These are phyloP conservation scores for Calcarisporium arbuscula DNA, from an alignment of 2,329 filamentous ascomycete species.

Conservation along the genomic window DNA sequence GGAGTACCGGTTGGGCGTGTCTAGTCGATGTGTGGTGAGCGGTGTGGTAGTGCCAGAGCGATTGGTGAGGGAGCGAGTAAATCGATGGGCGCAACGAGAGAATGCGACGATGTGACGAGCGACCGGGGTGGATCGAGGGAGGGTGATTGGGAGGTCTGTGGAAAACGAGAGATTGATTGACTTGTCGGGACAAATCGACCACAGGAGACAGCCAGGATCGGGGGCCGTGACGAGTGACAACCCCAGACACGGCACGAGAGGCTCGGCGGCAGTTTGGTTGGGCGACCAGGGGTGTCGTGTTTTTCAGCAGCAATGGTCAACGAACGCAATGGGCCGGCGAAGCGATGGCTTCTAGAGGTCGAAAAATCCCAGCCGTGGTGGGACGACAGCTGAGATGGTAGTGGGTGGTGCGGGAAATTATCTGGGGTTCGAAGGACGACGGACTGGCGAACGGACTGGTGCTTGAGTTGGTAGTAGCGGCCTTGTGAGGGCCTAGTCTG, in stretches of 20 bases:
- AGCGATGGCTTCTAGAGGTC: conserved; percentile 12
- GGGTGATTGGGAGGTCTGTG: neutral
- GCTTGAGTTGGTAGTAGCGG: no score
- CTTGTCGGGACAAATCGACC: neutral
- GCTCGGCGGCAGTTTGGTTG: conserved; percentile 2
- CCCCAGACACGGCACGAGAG: conserved; percentile 1
- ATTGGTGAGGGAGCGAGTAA: conserved; percentile 2
- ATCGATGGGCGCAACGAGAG: no score
- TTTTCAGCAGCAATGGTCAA: conserved; percentile 11
- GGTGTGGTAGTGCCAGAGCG: conserved; percentile 2
- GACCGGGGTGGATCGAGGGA: neutral
- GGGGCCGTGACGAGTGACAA: neutral
- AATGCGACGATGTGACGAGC: no score
- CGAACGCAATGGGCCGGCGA: conserved; percentile 15
- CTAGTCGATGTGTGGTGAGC: neutral
- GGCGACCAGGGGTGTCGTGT: neutral
- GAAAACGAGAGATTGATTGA: conserved; percentile 1
- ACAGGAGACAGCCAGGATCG: neutral
- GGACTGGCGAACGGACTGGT: no score
- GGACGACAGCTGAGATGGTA: conserved; percentile 24
- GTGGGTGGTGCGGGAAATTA: conserved; percentile 16
- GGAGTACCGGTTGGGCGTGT: neutral
- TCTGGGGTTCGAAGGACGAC: no score
- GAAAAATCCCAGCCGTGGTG: conserved; percentile 13
- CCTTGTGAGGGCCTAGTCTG: no score